Base-by-base conservation (phyloP, 2,329 filamentous ascomycete species). In the Colletotrichum magnum region DNA sequence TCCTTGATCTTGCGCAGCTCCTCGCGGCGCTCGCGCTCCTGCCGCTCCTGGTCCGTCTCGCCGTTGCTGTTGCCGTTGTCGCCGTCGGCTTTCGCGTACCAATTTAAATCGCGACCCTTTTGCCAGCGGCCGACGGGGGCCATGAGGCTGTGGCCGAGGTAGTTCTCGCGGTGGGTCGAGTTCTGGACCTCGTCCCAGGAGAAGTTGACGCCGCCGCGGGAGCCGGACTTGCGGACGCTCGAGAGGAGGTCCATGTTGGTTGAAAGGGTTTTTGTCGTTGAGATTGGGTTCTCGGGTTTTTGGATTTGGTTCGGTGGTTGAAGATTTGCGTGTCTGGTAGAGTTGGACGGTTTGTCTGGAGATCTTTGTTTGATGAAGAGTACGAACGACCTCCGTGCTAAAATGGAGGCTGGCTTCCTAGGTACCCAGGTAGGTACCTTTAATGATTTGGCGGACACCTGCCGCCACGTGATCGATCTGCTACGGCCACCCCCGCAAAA, bases 171-270 rank as follows among this genome's bases (percentile, higher is more conserved):
- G 77, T 97, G 95, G 24, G 88, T 84, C 58, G 94, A 97, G 73
- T 86, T 90, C 79, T 95, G 92, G 77, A 99, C 95, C 74, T 98
- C 94, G 73, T 95, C 93, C 96, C 96, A 98, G 82, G 92, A 95
- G 85, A 99, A 99, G 80, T 98, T 94, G 81, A 93, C 93, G 78
- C 96, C 96, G 77, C 96, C 96, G 73, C 96, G 92, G 75, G 94
- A 96, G 79, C 97, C 95, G 18, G 87, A 84, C 83, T 99, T 98
- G 77, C 95, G 94, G 71, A 99, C 92, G 50, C 93, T 94, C 69
- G 95, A 93, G 63, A 98, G 90, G 64, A 99, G 89, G 87, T 99
- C 96, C 96, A 99, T 98, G 58, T n/a, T n/a, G n/a, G n/a, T n/a
- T n/a, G n/a, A n/a, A n/a, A n/a, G n/a, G n/a, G n/a, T n/a, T n/a